Base-by-base conservation (phyloP, 768 basidiomycete genomes). In the Lactarius vividus region DNA sequence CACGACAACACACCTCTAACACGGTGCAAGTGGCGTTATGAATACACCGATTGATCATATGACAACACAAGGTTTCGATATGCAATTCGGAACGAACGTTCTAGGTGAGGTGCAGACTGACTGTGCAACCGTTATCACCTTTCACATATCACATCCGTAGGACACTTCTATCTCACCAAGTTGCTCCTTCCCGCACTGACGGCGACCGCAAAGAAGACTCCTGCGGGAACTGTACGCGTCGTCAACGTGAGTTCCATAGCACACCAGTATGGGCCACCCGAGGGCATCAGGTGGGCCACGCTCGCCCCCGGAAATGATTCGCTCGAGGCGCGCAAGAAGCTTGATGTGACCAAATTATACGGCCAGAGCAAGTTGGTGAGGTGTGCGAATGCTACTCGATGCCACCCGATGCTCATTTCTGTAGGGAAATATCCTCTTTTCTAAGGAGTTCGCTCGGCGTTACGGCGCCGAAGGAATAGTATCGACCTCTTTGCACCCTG, bases 141-240 rank as follows among this genome's bases (percentile, higher is more conserved):
- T 11, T 33, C 15, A 10, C 18, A 31, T 26, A 29, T 26, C 26
- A 9, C 20, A 28, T 20, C 33, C 35, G 40, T 20, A 69, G 68
- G 73, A 26, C 72, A 71, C 64, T 71, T 62, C 61, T 66, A 61
- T 37, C 53, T 73, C 53, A 71, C 71, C 29, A 62, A 65, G 20
- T 64, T 72, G 3, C 70, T 77, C 18, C 65, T 77, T n/a, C 73
- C 75, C 8, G 63, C 63, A 8, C 59, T 74, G 15, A 70, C 66
- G 20, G 72, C 69, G 15, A 65, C 71, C 13, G 49, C 53, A 59
- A 66, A 52, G 5, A 33, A 40, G 6, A 35, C 54, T 13, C 33
- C 40, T 20, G 40, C 54, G 4, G 60, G 42, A 18, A 67, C 71
- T 31, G 71, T 71, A 4, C 76, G 76, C 4, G 72, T 77, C 11